Evolutionary conservation across 169 alveolate genomes (phyloP).

Genomic region (Hepatocystis sp.): DNA sequence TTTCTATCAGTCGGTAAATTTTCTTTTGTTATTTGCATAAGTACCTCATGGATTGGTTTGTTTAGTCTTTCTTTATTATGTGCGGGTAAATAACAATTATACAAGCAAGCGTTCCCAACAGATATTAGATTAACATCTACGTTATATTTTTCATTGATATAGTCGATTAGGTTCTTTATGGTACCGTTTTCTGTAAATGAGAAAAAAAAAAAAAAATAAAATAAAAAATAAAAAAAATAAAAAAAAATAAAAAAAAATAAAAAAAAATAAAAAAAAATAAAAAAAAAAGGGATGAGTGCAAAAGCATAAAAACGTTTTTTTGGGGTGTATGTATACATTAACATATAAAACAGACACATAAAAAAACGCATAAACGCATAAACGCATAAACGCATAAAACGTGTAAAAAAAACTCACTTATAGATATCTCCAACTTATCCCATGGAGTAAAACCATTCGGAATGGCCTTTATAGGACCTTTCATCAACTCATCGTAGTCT

Average conservation of each 20-base stretch:
- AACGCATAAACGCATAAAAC: too few relatives aligned
- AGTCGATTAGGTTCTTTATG: slow-evolving; percentile 81
- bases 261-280: too few relatives aligned
- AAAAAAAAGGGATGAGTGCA: too few relatives aligned
- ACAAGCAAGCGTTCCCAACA: slow-evolving; percentile 91
- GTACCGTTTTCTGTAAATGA: slow-evolving; percentile 80
- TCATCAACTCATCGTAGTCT: slow-evolving; percentile 95
- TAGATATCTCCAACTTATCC: slow-evolving; percentile 94
- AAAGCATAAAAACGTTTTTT: too few relatives aligned
- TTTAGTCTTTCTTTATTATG: slow-evolving; percentile 87
- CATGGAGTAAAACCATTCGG: slow-evolving; percentile 98
- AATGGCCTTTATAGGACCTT: slow-evolving; percentile 96
- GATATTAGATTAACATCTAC: slow-evolving; percentile 92
- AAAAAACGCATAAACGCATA: too few relatives aligned
- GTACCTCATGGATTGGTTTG: slow-evolving; percentile 81
- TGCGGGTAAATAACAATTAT: slow-evolving; percentile 89
- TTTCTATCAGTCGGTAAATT: slow-evolving; percentile 77
- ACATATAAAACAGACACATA: too few relatives aligned
- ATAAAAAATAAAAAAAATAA: slow-evolving; percentile 79
- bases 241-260: slow-evolving; percentile 78
- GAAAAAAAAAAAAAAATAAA: slow-evolving; percentile 29
- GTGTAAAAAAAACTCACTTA: too few relatives aligned
- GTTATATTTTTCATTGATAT: slow-evolving; percentile 78
- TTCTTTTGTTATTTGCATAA: slow-evolving; percentile 80
- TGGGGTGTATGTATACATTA: too few relatives aligned